Evolutionary conservation across 352 stramenopile genomes (phyloP), one percentile per base, ranked within the genome.

Genomic region (Globisporangium viniferum): DNA sequence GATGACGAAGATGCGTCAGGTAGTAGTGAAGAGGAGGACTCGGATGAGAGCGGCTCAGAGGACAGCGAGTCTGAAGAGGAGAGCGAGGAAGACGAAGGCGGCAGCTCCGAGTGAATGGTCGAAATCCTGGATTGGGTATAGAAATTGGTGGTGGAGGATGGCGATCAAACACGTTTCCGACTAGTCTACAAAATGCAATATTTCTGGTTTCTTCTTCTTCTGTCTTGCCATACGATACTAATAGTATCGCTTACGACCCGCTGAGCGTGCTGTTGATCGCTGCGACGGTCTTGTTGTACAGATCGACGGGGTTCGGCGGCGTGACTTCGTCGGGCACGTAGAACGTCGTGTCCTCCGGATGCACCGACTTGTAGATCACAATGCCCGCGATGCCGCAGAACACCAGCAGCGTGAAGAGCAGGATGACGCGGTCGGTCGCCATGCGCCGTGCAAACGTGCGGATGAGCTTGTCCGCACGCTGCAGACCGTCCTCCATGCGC

Each of bases 271-370:
- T 75, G 69, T 92, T 90, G 44, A 93, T 79, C 46, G 81, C 82
- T 49, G 74, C 59, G 54, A 91, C 77, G 2, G 85, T 92, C 53
- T 82, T 89, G 79, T 93, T 93, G 72, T 95, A 95, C 20, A 92
- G 68, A 36, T 56, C 71, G 20, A 81, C 83, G 29, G 86, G 86
- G 63, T 94, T 88, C 15, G 88, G 88, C 10, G 86, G 86, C 62
- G 86, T 92, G 68, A 94, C 82, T 76, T 94, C 86, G 59, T 94
- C 88, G 3, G 88, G 86, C 44, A 94, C 82, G 75, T 93, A 92
- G 61, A 96, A 94, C 31, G 85, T 94, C 41, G 61, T 84, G 73
- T 93, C 78, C 6, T 88, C 73, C 7, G 87, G 88, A 59, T 94
- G 79, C 10, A 91, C 66, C 31, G 86, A 81, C 66, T 92, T 93